Conservation (phyloP, 768 basidiomycete species). For the Lactarius sp. region DNA sequence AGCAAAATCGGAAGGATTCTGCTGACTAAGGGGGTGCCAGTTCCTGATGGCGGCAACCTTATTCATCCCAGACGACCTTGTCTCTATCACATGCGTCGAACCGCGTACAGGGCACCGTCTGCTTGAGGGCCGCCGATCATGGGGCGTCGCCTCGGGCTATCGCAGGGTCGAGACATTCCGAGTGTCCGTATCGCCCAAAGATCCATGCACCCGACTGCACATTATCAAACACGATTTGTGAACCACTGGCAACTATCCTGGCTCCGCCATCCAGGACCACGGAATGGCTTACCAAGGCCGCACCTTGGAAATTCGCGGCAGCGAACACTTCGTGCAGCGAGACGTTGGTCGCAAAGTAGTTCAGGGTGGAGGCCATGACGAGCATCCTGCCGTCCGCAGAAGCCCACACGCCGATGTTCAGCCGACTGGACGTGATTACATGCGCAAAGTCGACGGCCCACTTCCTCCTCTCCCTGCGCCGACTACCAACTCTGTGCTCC, state of each 20-base stretch:
- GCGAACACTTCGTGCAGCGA: not conserved
- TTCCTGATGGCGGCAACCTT: too few species aligned
- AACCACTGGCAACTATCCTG: not conserved
- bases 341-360: constrained; percentile 1
- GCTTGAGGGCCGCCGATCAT: too few species aligned
- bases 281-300: too few species aligned
- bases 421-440: constrained; percentile 1
- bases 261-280: constrained; percentile 9
- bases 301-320: not conserved
- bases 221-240: not conserved
- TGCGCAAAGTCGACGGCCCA: not conserved
- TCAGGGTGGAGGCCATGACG: constrained; percentile 18
- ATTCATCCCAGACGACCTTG: too few species aligned
- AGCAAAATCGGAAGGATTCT: too few species aligned
- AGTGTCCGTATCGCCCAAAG: not conserved
- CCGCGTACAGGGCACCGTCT: too few species aligned
- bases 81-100: too few species aligned
- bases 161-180: too few species aligned
- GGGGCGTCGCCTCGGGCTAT: too few species aligned
- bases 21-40: too few species aligned
- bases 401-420: constrained; percentile 21
- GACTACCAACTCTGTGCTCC: too few species aligned
- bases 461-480: too few species aligned
- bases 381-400: not conserved
- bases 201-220: constrained; percentile 14